These are phyloP conservation scores for Sporothrix luriei DNA, from an alignment of 2,329 filamentous ascomycete genomes.

Conservation along the genomic window DNA sequence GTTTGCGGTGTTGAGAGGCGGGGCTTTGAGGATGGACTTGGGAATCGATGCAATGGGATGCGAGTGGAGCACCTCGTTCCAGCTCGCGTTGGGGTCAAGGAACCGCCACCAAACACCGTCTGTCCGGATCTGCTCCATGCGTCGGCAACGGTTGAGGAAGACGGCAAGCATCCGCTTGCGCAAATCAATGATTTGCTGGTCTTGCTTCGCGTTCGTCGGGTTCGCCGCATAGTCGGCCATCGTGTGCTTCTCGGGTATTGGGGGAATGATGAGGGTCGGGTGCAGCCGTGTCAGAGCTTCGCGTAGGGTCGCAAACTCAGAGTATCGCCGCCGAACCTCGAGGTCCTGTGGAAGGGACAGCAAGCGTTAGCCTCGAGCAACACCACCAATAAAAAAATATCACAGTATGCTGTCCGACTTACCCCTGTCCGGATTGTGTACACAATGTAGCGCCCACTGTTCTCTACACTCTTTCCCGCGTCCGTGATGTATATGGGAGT, in stretches of 20 bases:
- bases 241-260: conserved; percentile 97
- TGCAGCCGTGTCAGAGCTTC: conserved; percentile 88
- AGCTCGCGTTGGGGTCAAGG: conserved; percentile 96
- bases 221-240: conserved; percentile 99
- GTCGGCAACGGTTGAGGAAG: conserved; percentile 88
- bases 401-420: conserved; percentile 39
- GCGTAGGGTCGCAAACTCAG: conserved; percentile 89
- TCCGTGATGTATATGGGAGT: conserved; percentile 89
- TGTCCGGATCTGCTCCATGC: conserved; percentile 87
- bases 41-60: conserved; percentile 89
- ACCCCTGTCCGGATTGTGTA: conserved; percentile 96
- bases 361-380: not conserved
- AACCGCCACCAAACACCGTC: conserved; percentile 99
- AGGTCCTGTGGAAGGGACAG: conserved; percentile 66
- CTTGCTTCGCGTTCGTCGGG: conserved; percentile 96
- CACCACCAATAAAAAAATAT: not conserved
- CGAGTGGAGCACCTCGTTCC: conserved; percentile 94
- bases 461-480: conserved; percentile 92
- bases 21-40: conserved; percentile 90
- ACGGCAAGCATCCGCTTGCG: conserved; percentile 96
- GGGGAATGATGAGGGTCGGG: conserved; percentile 91
- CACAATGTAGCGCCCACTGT: conserved; percentile 89
- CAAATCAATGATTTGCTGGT: conserved; percentile 93
- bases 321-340: conserved; percentile 92
- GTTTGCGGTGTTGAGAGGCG: conserved; percentile 93